phyloP scores from a whole-genome alignment of 1,284 basidiomycete species.

The Leccinum variabile region DNA sequence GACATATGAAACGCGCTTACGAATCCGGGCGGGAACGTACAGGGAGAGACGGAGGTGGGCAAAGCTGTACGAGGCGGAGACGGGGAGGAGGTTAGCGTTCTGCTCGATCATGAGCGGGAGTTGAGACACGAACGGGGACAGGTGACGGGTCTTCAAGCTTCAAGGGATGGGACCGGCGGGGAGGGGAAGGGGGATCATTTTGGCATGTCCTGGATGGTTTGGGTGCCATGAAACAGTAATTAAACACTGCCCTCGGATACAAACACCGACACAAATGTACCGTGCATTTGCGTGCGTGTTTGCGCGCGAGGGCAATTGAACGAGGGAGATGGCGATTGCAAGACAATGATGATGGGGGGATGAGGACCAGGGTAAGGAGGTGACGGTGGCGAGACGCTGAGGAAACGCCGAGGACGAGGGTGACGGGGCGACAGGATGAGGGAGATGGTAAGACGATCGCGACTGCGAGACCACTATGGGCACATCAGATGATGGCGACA shows the following conservation, averaged over 20 bases:
- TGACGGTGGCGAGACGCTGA: too few species aligned
- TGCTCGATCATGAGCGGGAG: constrained; percentile 44
- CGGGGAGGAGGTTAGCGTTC: constrained; percentile 38
- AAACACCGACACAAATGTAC: too few species aligned
- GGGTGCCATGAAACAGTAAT: constrained; percentile 37
- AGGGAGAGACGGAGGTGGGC: constrained; percentile 59
- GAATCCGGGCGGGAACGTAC: constrained; percentile 40
- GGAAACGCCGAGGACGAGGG: too few species aligned
- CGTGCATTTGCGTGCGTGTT: too few species aligned
- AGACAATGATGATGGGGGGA: too few species aligned
- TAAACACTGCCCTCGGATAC: constrained; percentile 11
- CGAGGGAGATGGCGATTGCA: too few species aligned
- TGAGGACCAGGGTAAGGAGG: too few species aligned
- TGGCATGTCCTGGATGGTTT: constrained; percentile 3
- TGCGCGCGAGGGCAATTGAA: too few species aligned
- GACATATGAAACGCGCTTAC: constrained; percentile 32
- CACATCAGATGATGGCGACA: too few species aligned
- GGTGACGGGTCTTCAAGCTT: constrained; percentile 16
- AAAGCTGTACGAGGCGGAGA: constrained; percentile 57
- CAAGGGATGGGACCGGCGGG: constrained; percentile 12
- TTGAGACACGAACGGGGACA: constrained; percentile 1
- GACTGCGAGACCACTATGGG: too few species aligned
- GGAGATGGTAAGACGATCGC: too few species aligned
- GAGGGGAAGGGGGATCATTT: constrained; percentile 5
- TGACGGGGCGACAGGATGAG: too few species aligned